Percentiles rank a stretch among this genome's conserved stretches.
Conservation (phyloP, 2,329 filamentous ascomycete species). For the Penicillium sp. region DNA sequence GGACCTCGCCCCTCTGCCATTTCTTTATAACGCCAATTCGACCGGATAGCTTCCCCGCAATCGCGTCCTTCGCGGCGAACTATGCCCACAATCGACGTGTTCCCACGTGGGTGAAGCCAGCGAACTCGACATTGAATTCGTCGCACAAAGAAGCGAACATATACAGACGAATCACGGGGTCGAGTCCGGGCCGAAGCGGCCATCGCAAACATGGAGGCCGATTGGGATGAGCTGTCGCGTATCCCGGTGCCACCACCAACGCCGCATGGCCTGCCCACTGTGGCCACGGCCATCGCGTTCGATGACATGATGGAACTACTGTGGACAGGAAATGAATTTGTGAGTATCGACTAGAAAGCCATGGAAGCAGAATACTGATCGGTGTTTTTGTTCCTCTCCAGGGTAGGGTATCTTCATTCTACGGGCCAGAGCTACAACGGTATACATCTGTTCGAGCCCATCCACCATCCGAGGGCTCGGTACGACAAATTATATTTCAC, state of each 20-base stretch:
- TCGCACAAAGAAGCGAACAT: neutral
- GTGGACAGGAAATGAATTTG: slow-evolving; percentile 90
- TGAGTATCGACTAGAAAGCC: slow-evolving; percentile 49
- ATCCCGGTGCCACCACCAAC: slow-evolving; percentile 78
- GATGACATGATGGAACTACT: slow-evolving; percentile 86
- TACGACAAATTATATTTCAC: slow-evolving; percentile 88
- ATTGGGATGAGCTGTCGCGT: slow-evolving; percentile 70
- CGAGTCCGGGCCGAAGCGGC: slow-evolving; percentile 17
- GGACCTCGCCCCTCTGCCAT: neutral
- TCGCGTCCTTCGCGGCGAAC: slow-evolving; percentile 35
- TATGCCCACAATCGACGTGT: slow-evolving; percentile 36
- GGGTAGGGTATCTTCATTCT: slow-evolving; percentile 89
- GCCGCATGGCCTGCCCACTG: slow-evolving; percentile 68
- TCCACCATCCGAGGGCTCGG: slow-evolving; percentile 68
- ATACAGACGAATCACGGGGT: neutral
- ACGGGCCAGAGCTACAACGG: slow-evolving; percentile 77
- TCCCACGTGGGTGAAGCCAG: slow-evolving; percentile 35
- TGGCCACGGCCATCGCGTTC: slow-evolving; percentile 80
- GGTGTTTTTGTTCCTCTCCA: slow-evolving; percentile 40
- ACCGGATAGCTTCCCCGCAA: slow-evolving; percentile 37
- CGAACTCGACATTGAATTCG: neutral
- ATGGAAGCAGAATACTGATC: slow-evolving; percentile 15
- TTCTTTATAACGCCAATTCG: neutral
- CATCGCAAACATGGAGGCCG: slow-evolving; percentile 46
- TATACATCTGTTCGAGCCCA: slow-evolving; percentile 92